phyloP scores from a whole-genome alignment of 306 rosid genomes.

The Cucurbita maxima region DNA sequence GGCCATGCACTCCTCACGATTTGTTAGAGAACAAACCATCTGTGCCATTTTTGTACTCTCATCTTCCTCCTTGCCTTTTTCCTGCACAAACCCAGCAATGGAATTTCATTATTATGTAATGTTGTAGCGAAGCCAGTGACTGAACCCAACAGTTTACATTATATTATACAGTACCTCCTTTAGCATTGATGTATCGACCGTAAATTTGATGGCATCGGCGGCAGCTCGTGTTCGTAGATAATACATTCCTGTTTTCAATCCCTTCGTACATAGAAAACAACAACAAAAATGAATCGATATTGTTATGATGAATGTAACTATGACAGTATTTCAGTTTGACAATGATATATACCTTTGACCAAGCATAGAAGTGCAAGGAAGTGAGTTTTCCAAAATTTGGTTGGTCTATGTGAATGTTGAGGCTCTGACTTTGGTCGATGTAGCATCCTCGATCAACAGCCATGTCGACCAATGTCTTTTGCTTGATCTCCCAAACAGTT shows the following conservation, averaged over 20 bases:
- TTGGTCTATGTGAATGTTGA: constrained; percentile 85
- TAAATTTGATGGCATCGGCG: constrained; percentile 80
- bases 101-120: background rate
- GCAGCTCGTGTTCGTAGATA: constrained; percentile 76
- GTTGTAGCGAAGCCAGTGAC: background rate
- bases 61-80: constrained; percentile 25
- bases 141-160: background rate
- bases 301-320: background rate
- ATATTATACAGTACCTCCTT: constrained; percentile 19
- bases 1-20: constrained; percentile 69
- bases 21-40: constrained; percentile 76
- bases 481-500: constrained; percentile 96
- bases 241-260: constrained; percentile 86
- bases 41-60: constrained; percentile 55
- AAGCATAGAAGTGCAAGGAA: constrained; percentile 81
- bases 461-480: constrained; percentile 80
- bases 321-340: background rate
- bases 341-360: constrained; percentile 49
- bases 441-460: constrained; percentile 78
- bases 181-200: constrained; percentile 55
- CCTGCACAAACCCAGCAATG: constrained; percentile 21
- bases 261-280: constrained; percentile 23
- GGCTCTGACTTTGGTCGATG: constrained; percentile 89
- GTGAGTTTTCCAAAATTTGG: constrained; percentile 81
- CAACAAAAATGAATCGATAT: background rate